Base-by-base conservation (phyloP, 495 filamentous ascomycete genomes). In the Penicillium goetzii region DNA sequence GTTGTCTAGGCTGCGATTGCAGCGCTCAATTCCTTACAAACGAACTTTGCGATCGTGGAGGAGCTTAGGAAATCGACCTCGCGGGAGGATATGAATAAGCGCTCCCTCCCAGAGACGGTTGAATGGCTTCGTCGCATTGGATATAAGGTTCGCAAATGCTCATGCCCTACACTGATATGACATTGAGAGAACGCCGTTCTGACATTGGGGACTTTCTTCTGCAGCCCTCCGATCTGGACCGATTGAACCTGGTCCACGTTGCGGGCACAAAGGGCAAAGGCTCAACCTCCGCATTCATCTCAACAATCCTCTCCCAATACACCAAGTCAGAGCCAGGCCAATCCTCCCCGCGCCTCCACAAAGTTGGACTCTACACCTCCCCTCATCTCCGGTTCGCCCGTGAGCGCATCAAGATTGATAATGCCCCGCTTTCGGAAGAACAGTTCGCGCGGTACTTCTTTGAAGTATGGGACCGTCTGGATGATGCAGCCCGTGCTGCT, bases 251-350 rank as follows among this genome's bases (percentile, higher is more conserved):
- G 33, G 78, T 96, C 14, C 93, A 97, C 70, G 88, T 97, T 23
- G 90, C 93, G 14, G 93, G 93, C 41, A 97, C 93, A 14, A 97
- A 97, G 79, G 93, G 93, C 61, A 97, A 97, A 78, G 93, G 93
- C 47, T 79, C 79, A 40, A 80, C 80, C 43, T 78, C 79, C 25
- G 73, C 81, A 52, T 81, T 78, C 51, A 78, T 88, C 61, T 84
- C 86, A 40, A 82, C 84, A 19, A 85, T 86, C 61, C 78, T 90
- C 6, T 74, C 81, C 6, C 86, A 89, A 66, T 89, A 89, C 63
- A 77, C 75, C 51, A 58, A 77, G 8, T 79, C 68, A 68, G 75
- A 57, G 63, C 66, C 30, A 40, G 74, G 28, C 61, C 72, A 68
- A 53, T 69, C 62, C 14, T 72, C 40, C 70, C 82, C 61, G 41